Evolutionary conservation across 2,329 filamentous ascomycete genomes (phyloP).

Genomic region (Alternaria novae-zelandiae): DNA sequence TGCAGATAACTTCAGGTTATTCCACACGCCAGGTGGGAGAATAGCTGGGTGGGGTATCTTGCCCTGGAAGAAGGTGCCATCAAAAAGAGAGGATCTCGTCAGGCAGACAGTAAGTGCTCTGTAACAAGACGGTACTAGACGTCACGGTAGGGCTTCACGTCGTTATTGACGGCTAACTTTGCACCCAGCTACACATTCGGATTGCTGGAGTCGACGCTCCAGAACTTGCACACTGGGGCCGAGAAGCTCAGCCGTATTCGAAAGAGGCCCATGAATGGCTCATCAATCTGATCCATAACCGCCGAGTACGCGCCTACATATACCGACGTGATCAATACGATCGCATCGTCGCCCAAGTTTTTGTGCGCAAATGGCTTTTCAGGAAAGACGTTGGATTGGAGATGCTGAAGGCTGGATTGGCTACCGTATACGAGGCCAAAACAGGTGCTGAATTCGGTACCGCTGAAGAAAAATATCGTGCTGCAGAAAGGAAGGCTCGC

Average conservation of each 20-base stretch:
- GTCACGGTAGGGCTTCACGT: neutral
- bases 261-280: slow-evolving; percentile 84
- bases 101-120: slow-evolving; percentile 72
- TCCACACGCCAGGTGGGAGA: slow-evolving; percentile 90
- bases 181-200: slow-evolving; percentile 77
- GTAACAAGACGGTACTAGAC: neutral
- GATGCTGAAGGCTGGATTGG: slow-evolving; percentile 84
- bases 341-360: slow-evolving; percentile 85
- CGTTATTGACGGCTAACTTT: slow-evolving; percentile 16
- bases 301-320: slow-evolving; percentile 80
- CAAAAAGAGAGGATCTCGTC: slow-evolving; percentile 70
- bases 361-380: slow-evolving; percentile 70
- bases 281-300: slow-evolving; percentile 71
- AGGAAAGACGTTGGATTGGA: slow-evolving; percentile 84
- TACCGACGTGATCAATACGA: slow-evolving; percentile 91
- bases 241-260: slow-evolving; percentile 82
- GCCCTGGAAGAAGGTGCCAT: slow-evolving; percentile 72
- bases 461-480: slow-evolving; percentile 66
- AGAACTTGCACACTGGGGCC: slow-evolving; percentile 90
- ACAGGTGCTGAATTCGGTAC: slow-evolving; percentile 86
- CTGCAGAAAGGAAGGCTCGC: slow-evolving; percentile 64
- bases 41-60: slow-evolving; percentile 93
- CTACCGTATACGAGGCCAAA: slow-evolving; percentile 94
- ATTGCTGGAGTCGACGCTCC: slow-evolving; percentile 93
- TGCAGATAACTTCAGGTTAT: slow-evolving; percentile 93